Percentiles rank a stretch among this genome's conserved stretches.
Conservation (phyloP, 306 rosid species). For the Begonia peltatifolia region DNA sequence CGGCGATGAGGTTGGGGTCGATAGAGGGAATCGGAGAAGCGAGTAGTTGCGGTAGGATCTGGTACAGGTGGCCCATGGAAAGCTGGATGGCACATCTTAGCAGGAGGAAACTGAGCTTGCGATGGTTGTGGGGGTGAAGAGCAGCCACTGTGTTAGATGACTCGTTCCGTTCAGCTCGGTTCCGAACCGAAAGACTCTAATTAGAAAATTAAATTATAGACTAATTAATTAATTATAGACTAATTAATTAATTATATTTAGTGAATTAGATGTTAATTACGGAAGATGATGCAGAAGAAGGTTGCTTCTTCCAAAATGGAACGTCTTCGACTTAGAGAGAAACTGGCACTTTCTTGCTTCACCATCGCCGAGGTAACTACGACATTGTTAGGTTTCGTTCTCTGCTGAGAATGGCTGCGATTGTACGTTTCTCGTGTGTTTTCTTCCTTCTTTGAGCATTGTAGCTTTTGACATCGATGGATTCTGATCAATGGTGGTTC, state of each 20-base stretch:
- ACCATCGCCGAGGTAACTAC: constrained; percentile 57
- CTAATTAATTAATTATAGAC: no score
- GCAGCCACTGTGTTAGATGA: constrained; percentile 15
- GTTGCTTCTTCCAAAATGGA: constrained; percentile 27
- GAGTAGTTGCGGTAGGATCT: constrained; percentile 24
- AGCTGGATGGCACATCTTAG: constrained; percentile 18
- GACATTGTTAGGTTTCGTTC: neutral
- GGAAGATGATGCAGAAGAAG: no score
- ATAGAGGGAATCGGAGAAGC: constrained; percentile 21
- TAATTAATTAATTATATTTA: no score
- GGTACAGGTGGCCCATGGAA: constrained; percentile 23
- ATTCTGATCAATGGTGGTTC: no score
- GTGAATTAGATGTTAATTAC: no score
- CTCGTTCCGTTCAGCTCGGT: neutral
- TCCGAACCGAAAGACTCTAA: no score
- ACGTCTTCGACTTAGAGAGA: constrained; percentile 73
- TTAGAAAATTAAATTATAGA: no score
- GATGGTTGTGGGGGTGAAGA: constrained; percentile 19
- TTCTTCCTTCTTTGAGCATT: neutral
- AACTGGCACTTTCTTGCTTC: constrained; percentile 50
- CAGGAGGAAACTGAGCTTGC: constrained; percentile 22
- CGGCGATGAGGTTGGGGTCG: constrained; percentile 26
- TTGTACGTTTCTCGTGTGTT: neutral
- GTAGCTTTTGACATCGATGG: neutral
- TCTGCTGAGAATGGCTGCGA: neutral